phyloP scores from a whole-genome alignment of 2,329 filamentous ascomycete genomes.

The Diaporthe vexans region DNA sequence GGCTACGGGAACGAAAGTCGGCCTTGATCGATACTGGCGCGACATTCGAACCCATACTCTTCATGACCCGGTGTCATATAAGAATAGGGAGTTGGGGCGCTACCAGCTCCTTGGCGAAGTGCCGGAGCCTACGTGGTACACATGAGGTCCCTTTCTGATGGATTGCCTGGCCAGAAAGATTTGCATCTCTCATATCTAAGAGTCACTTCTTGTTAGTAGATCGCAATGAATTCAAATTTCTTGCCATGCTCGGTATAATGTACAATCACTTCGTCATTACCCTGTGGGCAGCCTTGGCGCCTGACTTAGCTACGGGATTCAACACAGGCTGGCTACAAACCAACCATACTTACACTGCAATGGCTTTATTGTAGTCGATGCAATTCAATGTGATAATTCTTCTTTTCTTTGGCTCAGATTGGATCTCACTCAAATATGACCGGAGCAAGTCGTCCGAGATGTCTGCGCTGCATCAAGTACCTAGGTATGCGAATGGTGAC shows the following conservation, averaged over 20 bases:
- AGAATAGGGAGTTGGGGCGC: conserved; percentile 73
- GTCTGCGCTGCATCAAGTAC: not conserved
- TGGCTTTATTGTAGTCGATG: not conserved
- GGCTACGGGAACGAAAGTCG: conserved; percentile 69
- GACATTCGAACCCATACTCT: conserved; percentile 76
- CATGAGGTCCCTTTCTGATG: conserved; percentile 50
- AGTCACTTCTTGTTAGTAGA: not conserved
- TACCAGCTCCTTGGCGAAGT: conserved; percentile 69
- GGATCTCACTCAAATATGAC: not conserved
- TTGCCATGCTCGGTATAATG: too few species aligned
- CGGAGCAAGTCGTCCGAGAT: not conserved
- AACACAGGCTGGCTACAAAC: not conserved
- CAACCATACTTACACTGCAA: not conserved
- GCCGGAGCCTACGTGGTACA: conserved; percentile 74
- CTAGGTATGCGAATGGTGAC: conserved; percentile 20
- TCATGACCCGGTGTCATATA: conserved; percentile 78
- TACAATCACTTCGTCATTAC: not conserved
- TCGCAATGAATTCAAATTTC: too few species aligned
- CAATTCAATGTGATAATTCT: too few species aligned
- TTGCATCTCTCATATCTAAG: too few species aligned
- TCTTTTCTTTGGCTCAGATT: not conserved
- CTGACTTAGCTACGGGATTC: not conserved
- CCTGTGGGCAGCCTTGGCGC: not conserved
- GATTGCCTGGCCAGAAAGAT: not conserved
- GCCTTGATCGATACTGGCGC: conserved; percentile 75